A percentile compares a stretch with the other conserved stretches of the same genome.
Conservation (phyloP, 306 rosid genomes). For the Gillenia trifoliata region DNA sequence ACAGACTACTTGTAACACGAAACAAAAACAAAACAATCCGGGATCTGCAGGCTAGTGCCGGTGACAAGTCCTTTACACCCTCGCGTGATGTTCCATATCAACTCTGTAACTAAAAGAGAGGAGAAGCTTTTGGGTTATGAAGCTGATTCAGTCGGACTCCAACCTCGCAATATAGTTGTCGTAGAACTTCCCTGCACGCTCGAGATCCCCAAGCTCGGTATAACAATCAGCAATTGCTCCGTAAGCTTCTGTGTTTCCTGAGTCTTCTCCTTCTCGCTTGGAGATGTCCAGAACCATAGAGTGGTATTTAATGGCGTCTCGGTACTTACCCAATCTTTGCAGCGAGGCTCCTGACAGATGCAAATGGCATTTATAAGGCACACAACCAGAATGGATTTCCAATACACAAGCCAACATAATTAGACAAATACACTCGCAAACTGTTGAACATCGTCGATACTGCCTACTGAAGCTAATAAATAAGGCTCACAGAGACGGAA, state of each 20-base stretch:
- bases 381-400: background rate
- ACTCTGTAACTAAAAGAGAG: background rate
- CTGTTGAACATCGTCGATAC: background rate
- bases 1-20: background rate
- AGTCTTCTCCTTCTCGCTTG: slow-evolving; percentile 75
- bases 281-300: slow-evolving; percentile 79
- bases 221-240: slow-evolving; percentile 99
- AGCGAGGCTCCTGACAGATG: slow-evolving; percentile 72
- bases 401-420: background rate
- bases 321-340: slow-evolving; percentile 84
- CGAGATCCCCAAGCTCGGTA: slow-evolving; percentile 97
- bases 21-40: slow-evolving; percentile 11
- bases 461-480: background rate
- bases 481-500: background rate
- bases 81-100: background rate
- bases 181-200: slow-evolving; percentile 71
- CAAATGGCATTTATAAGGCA: background rate
- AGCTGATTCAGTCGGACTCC: slow-evolving; percentile 55
- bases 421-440: background rate
- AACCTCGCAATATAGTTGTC: slow-evolving; percentile 73
- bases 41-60: background rate
- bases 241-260: slow-evolving; percentile 87
- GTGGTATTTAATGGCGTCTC: slow-evolving; percentile 83
- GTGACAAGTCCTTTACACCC: background rate
- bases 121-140: no score